Evolutionary conservation across 129 eudicot genomes (phyloP).

Genomic region (Flaveria robusta): DNA sequence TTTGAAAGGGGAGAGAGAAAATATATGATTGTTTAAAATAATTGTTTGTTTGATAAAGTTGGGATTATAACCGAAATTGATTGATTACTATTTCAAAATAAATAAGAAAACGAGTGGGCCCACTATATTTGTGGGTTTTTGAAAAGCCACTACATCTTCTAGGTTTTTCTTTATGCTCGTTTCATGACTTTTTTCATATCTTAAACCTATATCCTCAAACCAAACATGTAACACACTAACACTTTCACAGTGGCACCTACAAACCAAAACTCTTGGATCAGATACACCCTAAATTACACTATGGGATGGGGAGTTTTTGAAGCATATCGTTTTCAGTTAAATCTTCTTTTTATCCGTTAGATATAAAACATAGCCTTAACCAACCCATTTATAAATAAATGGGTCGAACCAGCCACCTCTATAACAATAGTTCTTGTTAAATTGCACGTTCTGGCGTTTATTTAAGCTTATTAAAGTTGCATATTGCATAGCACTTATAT

Average conservation of each 20-base stretch:
- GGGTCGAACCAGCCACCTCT: not conserved
- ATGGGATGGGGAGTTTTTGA: not conserved
- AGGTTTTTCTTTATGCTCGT: not conserved
- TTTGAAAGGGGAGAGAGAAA: not conserved
- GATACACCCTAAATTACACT: not conserved
- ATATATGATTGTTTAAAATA: conserved; percentile 3
- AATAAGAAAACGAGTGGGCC: not conserved
- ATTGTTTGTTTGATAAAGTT: not conserved
- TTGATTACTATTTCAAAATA: not conserved
- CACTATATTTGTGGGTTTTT: not conserved
- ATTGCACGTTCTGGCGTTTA: not conserved
- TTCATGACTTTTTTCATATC: not conserved
- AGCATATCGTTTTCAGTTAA: not conserved
- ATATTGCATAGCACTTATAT: conserved; percentile 11
- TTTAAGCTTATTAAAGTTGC: conserved; percentile 5
- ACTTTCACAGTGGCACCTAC: not conserved
- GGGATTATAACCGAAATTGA: not conserved
- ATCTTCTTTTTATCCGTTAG: not conserved
- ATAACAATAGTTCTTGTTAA: not conserved
- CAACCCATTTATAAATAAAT: not conserved
- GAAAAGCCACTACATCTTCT: not conserved
- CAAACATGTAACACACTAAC: not conserved
- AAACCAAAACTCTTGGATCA: not conserved
- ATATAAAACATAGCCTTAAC: not conserved
- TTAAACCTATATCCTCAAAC: not conserved